These are phyloP conservation scores for Pelagophyceae sp. DNA, from an alignment of 352 stramenopile genomes.

Conservation along the genomic window DNA sequence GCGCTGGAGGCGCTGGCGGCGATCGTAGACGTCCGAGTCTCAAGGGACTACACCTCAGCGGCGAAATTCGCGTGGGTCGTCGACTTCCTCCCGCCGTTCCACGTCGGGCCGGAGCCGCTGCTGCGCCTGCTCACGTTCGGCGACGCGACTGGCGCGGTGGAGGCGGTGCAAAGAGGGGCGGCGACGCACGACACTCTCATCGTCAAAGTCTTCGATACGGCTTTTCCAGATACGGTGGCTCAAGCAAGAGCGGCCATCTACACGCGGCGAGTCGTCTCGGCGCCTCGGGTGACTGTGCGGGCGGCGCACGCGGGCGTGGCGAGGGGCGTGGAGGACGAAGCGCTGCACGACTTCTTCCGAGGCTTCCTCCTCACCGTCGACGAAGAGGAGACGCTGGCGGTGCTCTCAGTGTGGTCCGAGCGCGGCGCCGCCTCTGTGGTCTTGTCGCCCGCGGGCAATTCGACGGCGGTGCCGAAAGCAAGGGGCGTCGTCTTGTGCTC, in stretches of 20 bases:
- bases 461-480: neutral
- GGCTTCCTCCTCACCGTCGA: neutral
- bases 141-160: neutral
- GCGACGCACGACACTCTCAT: neutral
- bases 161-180: neutral
- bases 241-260: neutral
- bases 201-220: neutral
- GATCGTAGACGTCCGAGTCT: neutral
- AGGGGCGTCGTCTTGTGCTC: neutral
- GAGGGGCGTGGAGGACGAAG: neutral
- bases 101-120: conserved; percentile 2
- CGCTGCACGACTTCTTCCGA: neutral
- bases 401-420: neutral
- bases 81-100: neutral
- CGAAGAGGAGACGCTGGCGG: neutral
- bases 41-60: neutral
- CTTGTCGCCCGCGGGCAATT: neutral
- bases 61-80: neutral
- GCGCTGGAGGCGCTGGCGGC: neutral
- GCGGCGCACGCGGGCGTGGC: neutral
- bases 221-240: neutral
- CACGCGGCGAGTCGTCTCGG: neutral
- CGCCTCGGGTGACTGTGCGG: neutral
- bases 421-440: neutral
- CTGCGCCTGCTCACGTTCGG: neutral